Base-by-base conservation (phyloP, 305 asterid species). In the Plantago coronopus region DNA sequence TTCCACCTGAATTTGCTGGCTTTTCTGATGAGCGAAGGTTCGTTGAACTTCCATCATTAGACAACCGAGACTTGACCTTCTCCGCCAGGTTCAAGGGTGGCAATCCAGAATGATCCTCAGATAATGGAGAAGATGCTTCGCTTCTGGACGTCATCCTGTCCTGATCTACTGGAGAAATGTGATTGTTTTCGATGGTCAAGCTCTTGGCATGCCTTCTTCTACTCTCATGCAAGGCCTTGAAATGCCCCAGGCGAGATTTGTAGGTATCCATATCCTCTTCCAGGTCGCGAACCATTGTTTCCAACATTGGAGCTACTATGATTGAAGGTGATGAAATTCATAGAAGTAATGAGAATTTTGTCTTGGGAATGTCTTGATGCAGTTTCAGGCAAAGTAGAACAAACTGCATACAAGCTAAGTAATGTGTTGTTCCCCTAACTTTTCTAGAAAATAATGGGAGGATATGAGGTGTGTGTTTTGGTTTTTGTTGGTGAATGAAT, bases 1-100 rank as follows among this genome's bases (percentile, higher is more conserved):
- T 27, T 64, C 70, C 75, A 74, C 90, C 90, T 60, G 90, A 66
- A 20, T 74, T 38, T 38, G 43, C 3, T 2, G 15, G 74, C 7
- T 46, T 72, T 9, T 65, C 48, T 54, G 70, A 77, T 37, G 17
- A 18, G 27, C 31, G 42, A 2, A 38, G 22, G 59, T 19, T 55
- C 18, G 82, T 17, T 27, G 18, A 46, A 44, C 17, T 68, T 56
- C 75, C 65, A 19, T 74, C 73, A 8, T 66, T 49, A 20, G 14
- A 31, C 48, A 59, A 31, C 10, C 66, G 53, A 14, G 80, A 43
- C 74, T 12, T 69, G 22, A 74, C 59, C 25, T 77, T 66, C 6
- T 76, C 82, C 0, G 79, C 61, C 42, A 74, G 63, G 20, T 7
- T 61, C 59, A 50, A 70, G 72, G n/a, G 29, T 44, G 18, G 48